A percentile compares a stretch with the other conserved stretches of the same genome.
These are phyloP conservation scores for Tolypocladium tundrense DNA, from an alignment of 2,329 filamentous ascomycete genomes.

Conservation along the genomic window DNA sequence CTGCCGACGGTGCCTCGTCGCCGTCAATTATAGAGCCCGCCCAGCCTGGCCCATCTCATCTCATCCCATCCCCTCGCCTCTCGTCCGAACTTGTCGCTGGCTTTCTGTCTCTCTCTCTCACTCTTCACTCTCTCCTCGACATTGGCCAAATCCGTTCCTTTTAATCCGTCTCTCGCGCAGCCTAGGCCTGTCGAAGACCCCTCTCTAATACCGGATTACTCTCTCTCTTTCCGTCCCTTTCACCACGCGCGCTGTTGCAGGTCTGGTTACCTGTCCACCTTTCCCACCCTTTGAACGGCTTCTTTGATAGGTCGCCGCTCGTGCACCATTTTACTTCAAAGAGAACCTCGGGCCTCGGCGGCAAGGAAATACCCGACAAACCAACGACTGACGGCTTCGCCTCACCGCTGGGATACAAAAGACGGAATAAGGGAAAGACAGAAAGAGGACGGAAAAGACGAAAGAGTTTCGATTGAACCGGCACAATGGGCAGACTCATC, in stretches of 20 bases:
- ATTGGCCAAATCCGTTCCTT: constrained; percentile 4
- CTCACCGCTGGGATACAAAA: not conserved
- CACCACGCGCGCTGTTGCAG: constrained; percentile 27
- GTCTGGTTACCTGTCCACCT: constrained; percentile 41
- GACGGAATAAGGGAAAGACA: not conserved
- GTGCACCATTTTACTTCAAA: not conserved
- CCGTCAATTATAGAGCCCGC: constrained; percentile 10
- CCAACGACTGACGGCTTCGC: not conserved
- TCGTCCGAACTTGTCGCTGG: not conserved
- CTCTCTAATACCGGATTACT: constrained; percentile 17
- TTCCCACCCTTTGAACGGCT: constrained; percentile 1
- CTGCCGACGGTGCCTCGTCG: constrained; percentile 2
- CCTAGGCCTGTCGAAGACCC: constrained; percentile 4
- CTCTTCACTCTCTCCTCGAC: constrained; percentile 2
- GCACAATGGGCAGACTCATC: constrained; percentile 87
- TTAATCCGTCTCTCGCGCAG: constrained; percentile 2
- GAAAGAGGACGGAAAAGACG: constrained; percentile 3
- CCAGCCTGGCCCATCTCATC: not conserved
- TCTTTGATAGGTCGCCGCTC: not conserved
- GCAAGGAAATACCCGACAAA: not conserved
- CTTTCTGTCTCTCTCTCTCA: constrained; percentile 5
- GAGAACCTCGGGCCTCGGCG: not conserved
- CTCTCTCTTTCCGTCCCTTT: constrained; percentile 37
- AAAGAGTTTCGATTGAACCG: not conserved
- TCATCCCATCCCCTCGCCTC: not conserved